Base-by-base conservation (phyloP, 495 filamentous ascomycete species). In the Daldinia childiae region DNA sequence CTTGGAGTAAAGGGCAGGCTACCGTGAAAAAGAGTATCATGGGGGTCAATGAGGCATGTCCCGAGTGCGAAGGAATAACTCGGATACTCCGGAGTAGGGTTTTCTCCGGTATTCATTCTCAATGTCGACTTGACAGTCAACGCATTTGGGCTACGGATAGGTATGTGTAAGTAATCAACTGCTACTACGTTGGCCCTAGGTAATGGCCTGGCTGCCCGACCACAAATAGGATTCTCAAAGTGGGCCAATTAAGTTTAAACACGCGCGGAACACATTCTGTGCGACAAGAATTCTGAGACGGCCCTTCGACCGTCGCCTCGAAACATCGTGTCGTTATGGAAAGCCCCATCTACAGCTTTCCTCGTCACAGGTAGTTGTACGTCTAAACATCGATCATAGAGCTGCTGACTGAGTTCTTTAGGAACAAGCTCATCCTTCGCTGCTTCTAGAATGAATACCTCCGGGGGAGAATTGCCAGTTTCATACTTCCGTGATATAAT, bases 341-440 rank as follows among this genome's bases (percentile, higher is more conserved):
- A 82, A 50, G 83, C 83, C 21, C 77, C 72, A 11, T 74, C 68
- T 45, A 81, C 79, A 14, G 71, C 66, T 30, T 67, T 79, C 61
- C 72, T 81, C 56, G 77, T 79, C 24, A 80, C 82, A 1, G 78
- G 72, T 15, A 85, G 26, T 5, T 76, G 75, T n/a, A 83, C 66
- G 27, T 82, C 80, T 64, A 76, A 36, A 60, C 82, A 84, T 43
- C 77, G 76, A 54, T 80, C 69, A 38, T 76, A 77, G 21, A 93
- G 79, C 64, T 83, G 76, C 14, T 82, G 82, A 6, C 82, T 83
- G 38, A 90, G 88, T 36, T 85, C 81, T 34, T 77, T 66, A 3
- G 90, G 90, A 2, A 93, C 88, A 0, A 93, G 80, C 73, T 93
- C 91, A 73, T 94, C 91, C 50, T 84, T 84, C 24, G 82, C 87